Base-by-base conservation (phyloP, 768 basidiomycete genomes). In the Psilocybe azurescens region DNA sequence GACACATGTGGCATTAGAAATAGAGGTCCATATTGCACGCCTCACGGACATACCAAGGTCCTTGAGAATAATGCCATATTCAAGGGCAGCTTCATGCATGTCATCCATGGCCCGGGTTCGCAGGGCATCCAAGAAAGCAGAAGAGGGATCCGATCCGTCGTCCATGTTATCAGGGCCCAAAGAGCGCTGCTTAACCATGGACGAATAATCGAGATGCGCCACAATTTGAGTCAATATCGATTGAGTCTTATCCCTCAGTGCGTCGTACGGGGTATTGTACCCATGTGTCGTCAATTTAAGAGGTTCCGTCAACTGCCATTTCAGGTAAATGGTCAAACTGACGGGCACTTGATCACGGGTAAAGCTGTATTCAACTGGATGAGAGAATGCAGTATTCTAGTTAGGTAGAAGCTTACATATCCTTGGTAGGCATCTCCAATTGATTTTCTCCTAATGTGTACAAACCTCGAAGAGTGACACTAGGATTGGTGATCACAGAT, bases 321-420 rank as follows among this genome's bases (percentile, higher is more conserved):
- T 93, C 53, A 94, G 80, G 71, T 93, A 94, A 63, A 94, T 89
- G 4, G 89, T 92, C 72, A 94, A 76, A 75, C 88, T 86, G 62
- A 93, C 93, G 29, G 93, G 93, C 8, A 93, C 93, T 77, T 94
- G 92, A 67, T 93, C 93, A 44, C 91, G 87, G 2, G 93, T 93
- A 74, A 90, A 94, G 66, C 90, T 90, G 63, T 10, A 50, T 53
- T 29, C 16, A 3, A 4, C 18, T 48, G 14, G 32, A 33, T 36
- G 10, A 44, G 16, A 11, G 3, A 16, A 20, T 58, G 46, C 16
- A 32, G 24, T 16, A 29, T 14, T n/a, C 28, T 24, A 7, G 1
- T 28, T 44, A 9, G 49, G 20, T 50, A 41, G 32, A 11, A 8
- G 76, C 89, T 67, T 67, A 89, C 90, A 93, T 93, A 65, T 93